A percentile compares a stretch with the other conserved stretches of the same genome.
Evolutionary conservation across 1,139 yeast species (phyloP).

Genomic region (Candida neerlandica): DNA sequence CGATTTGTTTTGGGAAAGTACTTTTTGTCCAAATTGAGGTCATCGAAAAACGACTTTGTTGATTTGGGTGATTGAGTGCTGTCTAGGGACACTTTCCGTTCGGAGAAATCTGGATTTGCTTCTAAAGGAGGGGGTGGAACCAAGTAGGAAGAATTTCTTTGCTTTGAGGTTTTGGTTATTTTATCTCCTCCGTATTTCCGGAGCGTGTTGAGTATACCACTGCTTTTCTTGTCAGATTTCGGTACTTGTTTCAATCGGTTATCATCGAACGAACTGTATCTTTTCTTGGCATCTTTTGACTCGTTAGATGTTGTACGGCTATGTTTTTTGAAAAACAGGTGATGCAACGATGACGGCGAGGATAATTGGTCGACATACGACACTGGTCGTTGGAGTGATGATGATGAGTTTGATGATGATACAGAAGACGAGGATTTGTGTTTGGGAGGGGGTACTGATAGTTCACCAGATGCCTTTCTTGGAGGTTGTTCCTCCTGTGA

Average conservation of each 20-base stretch:
- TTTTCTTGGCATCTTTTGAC: constrained; percentile 7
- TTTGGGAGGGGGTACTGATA: constrained; percentile 17
- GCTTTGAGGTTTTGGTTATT: constrained; percentile 27
- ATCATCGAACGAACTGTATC: constrained; percentile 8
- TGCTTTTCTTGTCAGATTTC: constrained; percentile 27
- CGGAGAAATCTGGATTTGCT: constrained; percentile 6
- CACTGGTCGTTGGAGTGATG: constrained; percentile 18
- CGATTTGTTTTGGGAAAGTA: constrained; percentile 43
- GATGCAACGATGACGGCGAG: constrained; percentile 33
- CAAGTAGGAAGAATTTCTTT: constrained; percentile 10
- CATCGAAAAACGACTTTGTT: constrained; percentile 7
- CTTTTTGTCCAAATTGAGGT: constrained; percentile 22
- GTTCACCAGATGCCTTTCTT: constrained; percentile 1
- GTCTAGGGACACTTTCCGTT: constrained; percentile 8
- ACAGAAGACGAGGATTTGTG: constrained; percentile 27
- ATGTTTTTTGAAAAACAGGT: constrained; percentile 61
- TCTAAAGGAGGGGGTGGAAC: constrained; percentile 13
- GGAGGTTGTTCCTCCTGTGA: constrained; percentile 7
- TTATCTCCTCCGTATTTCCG: constrained; percentile 47
- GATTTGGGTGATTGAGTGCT: constrained; percentile 12
- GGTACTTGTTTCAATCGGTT: constrained; percentile 7
- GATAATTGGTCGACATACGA: constrained; percentile 55
- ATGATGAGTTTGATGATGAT: constrained; percentile 25
- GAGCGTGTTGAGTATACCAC: constrained; percentile 43
- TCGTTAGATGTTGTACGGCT: constrained; percentile 60